These are phyloP conservation scores for Phlyctochytrium planicorne DNA, from an alignment of 192 early-diverging fungal genomes.

Conservation along the genomic window DNA sequence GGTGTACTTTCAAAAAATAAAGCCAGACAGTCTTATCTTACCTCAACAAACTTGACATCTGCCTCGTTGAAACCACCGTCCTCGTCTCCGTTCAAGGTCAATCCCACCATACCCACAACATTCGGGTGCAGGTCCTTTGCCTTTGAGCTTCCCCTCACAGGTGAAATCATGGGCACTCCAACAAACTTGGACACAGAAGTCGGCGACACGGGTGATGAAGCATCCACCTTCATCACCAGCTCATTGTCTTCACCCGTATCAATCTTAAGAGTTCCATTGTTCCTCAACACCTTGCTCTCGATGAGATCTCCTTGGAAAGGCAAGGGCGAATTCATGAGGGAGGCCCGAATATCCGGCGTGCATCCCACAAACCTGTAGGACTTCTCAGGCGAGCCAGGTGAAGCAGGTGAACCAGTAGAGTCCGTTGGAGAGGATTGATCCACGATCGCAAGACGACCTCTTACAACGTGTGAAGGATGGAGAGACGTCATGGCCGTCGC, in stretches of 20 bases:
- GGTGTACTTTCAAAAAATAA: background rate
- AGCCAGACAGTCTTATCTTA: too few relatives aligned
- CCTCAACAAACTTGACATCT: slow-evolving; percentile 37
- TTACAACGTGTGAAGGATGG: slow-evolving; percentile 2
- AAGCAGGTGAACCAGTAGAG: background rate
- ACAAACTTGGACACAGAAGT: slow-evolving; percentile 20
- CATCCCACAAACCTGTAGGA: slow-evolving; percentile 26
- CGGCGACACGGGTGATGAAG: background rate
- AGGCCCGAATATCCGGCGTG: slow-evolving; percentile 10
- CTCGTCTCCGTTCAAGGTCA: slow-evolving; percentile 25
- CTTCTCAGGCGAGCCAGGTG: background rate
- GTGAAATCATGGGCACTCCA: slow-evolving; percentile 25
- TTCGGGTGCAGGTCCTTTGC: too few relatives aligned
- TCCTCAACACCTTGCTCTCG: background rate
- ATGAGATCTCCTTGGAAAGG: background rate
- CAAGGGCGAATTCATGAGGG: slow-evolving; percentile 2
- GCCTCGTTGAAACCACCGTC: slow-evolving; percentile 25
- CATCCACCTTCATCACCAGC: background rate
- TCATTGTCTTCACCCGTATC: slow-evolving; percentile 5
- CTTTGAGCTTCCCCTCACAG: background rate
- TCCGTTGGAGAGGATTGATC: background rate
- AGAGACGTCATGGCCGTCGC: background rate
- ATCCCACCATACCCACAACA: slow-evolving; percentile 25
- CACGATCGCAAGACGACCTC: background rate
- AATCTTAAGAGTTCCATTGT: background rate